Conservation (phyloP, 1,284 basidiomycete species). For the Trichosporon faecale region DNA sequence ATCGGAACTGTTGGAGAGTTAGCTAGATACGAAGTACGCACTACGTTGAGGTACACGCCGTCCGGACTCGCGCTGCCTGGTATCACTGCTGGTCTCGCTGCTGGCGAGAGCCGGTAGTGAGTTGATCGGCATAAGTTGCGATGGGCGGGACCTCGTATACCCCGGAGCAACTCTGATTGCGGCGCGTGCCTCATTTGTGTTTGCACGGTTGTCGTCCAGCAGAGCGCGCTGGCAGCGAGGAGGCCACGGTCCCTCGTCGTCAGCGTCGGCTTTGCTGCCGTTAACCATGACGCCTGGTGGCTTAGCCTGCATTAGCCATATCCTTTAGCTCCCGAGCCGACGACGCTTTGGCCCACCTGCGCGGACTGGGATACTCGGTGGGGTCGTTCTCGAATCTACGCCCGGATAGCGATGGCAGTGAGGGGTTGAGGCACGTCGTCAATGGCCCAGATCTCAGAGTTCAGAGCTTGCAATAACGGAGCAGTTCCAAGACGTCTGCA, state of each 20-base stretch:
- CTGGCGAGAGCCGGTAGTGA: too few species aligned
- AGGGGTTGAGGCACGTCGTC: not conserved
- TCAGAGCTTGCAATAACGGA: not conserved
- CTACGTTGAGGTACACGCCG: not conserved
- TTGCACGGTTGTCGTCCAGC: not conserved
- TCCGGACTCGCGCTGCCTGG: not conserved
- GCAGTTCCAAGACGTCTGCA: too few species aligned
- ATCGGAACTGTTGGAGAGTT: not conserved
- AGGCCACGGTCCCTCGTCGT: not conserved
- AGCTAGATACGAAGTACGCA: not conserved
- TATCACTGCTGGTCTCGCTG: too few species aligned
- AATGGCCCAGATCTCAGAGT: not conserved
- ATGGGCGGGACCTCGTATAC: not conserved
- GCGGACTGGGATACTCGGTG: too few species aligned
- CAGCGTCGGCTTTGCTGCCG: not conserved
- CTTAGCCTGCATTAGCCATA: not conserved
- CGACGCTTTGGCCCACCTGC: not conserved
- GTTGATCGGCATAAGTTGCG: not conserved
- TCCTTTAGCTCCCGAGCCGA: not conserved
- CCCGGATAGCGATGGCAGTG: not conserved
- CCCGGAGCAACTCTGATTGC: not conserved
- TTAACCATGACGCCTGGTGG: not conserved
- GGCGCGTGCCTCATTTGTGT: not conserved
- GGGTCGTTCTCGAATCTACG: too few species aligned
- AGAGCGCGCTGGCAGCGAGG: not conserved